These are phyloP conservation scores for Xylaria sp. DNA, from an alignment of 2,329 filamentous ascomycete species.

Conservation along the genomic window DNA sequence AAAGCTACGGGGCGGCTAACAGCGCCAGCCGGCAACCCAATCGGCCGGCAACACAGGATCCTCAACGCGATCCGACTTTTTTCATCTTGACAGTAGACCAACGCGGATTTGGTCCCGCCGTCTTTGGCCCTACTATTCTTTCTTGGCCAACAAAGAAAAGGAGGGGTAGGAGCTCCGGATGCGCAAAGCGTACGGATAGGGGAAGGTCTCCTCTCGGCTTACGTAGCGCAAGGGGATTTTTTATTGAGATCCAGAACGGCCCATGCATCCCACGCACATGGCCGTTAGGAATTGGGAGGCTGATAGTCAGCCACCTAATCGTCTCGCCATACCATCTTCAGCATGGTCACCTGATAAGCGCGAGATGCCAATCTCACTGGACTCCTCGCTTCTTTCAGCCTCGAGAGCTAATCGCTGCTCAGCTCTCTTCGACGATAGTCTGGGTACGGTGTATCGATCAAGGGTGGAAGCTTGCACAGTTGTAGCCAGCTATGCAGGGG, in stretches of 20 bases:
- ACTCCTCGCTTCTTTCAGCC: constrained; percentile 5
- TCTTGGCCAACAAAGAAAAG: background rate
- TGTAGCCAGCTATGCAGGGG: background rate
- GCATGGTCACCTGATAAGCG: constrained; percentile 28
- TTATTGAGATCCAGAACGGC: constrained; percentile 29
- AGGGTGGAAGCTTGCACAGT: background rate
- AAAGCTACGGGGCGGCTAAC: background rate
- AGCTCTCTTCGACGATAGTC: constrained; percentile 12
- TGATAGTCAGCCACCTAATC: constrained; percentile 20
- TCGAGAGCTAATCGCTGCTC: constrained; percentile 12
- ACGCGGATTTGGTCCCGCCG: background rate
- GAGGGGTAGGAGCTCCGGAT: constrained; percentile 1
- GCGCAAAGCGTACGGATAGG: constrained; percentile 12
- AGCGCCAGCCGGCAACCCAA: constrained; percentile 10
- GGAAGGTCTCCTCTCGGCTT: constrained; percentile 14
- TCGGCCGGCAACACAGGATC: background rate
- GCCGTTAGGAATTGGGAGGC: constrained; percentile 13
- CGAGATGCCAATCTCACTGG: constrained; percentile 10
- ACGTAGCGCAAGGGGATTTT: constrained; percentile 10
- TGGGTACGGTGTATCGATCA: background rate
- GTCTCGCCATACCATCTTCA: constrained; percentile 16
- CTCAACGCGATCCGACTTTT: background rate
- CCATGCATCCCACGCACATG: constrained; percentile 7
- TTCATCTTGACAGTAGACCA: constrained; percentile 6
- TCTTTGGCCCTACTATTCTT: background rate